Evolutionary conservation across 768 basidiomycete species (phyloP).

Genomic region (Coprinopsis marcescibilis): DNA sequence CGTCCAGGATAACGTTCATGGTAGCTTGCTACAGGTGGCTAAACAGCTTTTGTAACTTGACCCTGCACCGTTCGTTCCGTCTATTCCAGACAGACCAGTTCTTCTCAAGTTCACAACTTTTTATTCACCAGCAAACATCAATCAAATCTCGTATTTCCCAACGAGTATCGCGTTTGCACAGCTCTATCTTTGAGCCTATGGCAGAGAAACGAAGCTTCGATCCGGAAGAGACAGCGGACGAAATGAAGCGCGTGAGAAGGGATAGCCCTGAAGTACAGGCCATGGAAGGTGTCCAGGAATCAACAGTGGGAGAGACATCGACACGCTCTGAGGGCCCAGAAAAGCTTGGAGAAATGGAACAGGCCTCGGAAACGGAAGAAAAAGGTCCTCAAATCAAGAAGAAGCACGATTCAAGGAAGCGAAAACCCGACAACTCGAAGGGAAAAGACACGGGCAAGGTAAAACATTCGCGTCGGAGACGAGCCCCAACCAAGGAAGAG

Average conservation of each 20-base stretch:
- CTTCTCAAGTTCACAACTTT: background rate
- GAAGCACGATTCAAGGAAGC: background rate
- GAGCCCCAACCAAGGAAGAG: conserved; percentile 35
- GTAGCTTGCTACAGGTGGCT: background rate
- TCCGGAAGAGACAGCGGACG: conserved; percentile 28
- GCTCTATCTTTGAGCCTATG: background rate
- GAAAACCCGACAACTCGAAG: conserved; percentile 11
- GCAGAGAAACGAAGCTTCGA: conserved; percentile 14
- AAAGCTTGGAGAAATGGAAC: background rate
- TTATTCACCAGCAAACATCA: background rate
- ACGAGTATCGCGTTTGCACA: background rate
- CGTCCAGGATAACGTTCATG: background rate
- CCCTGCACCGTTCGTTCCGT: conserved; percentile 1
- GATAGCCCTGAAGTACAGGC: background rate
- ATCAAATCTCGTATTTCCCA: background rate
- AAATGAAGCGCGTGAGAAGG: background rate
- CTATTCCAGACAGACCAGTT: background rate
- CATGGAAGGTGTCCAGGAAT: conserved; percentile 1
- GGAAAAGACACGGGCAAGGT: conserved; percentile 27
- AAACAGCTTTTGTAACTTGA: background rate
- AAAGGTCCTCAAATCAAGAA: conserved; percentile 2
- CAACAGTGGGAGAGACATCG: background rate
- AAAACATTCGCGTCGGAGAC: conserved; percentile 38
- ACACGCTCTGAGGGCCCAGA: background rate
- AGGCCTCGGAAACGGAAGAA: conserved; percentile 1